Evolutionary conservation across 257 asterid species (phyloP), one percentile per base, ranked within the genome.

Genomic region (Penstemon barbatus): DNA sequence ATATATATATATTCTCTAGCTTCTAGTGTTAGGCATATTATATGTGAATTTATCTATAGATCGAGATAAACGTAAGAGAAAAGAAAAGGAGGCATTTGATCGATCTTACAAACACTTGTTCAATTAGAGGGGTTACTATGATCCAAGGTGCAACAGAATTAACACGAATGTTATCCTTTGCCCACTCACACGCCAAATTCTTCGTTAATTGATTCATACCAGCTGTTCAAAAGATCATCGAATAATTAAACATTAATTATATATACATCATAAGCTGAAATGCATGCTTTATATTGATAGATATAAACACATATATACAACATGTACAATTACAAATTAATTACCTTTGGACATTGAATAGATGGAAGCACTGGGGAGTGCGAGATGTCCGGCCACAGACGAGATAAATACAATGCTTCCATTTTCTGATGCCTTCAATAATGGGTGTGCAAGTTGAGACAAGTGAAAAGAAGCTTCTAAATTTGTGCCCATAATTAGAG

Each of bases 131-230:
- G 72, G 85, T 81, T 9, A 59, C 71, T 68, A 72, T 75, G n/a
- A 71, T 70, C 80, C 79, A 74, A 15, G 83, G 83, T 6, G 85
- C 78, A 44, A 81, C 81, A 12, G 78, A 45, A 51, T 81, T 78
- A 50, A 78, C 83, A 61, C 85, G 70, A 66, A 81, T 81, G 48
- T 70, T 66, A 65, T 81, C 85, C 55, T 81, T 75, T 11, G 80
- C 85, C 85, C 85, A 81, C 61, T 81, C 85, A 40, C 57, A 81
- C 7, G 85, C 83, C 74, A 81, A 56, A 65, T 74, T 81, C 77
- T 69, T 81, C 19, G 83, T 74, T 71, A 77, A 57, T 57, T 81
- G 85, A 66, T 80, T 77, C 15, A 80, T 71, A 0, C 76, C 85
- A 52, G 74, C 85, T 80, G 81, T 68, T 50, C 33, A 13, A 65